Base-by-base conservation (phyloP, 305 asterid species). In the Caryopteris hybrid region DNA sequence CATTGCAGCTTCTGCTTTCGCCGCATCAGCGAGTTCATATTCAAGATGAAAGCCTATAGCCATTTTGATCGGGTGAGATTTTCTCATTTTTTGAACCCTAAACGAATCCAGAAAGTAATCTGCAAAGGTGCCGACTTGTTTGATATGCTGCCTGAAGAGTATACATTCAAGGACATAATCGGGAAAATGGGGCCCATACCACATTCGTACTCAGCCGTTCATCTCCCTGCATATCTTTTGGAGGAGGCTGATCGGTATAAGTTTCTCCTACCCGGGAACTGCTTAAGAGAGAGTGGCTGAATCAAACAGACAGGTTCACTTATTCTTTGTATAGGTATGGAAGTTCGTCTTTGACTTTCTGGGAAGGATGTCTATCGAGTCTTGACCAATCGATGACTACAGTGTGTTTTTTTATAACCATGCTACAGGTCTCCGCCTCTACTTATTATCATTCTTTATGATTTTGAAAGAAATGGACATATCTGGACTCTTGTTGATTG, bases 171-270 rank as follows among this genome's bases (percentile, higher is more conserved):
- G 78, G 97, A 88, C 65, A 88, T 93, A 50, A 90, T 93, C 0
- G 96, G 97, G 64, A 93, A 93, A 65, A 84, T 93, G 97, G 99
- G 99, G 23, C 89, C 96, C 7, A 88, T 93, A 38, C 97, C 97
- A 23, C 99, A 79, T 74, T 93, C 99, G 1, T 93, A 87, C 74
- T 93, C 99, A 2, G 97, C 97, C 0, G 97, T 93, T 50, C 91
- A 93, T 86, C 86, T 93, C 8, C 99, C 99, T 0, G 88, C 95
- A 0, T 87, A 84, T 83, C 86, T 93, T 36, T 64, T 93, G 77
- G 96, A 93, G 75, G 80, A 80, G 8, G 94, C 97, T 2, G 88
- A 90, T 14, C 76, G 61, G 51, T 86, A 77, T 43, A 88, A 82
- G 58, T 93, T 83, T 74, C 94, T 93, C 42, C 79, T 93, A 70